Base-by-base conservation (phyloP, 1,284 basidiomycete species). In the Hemileia vastatrix region DNA sequence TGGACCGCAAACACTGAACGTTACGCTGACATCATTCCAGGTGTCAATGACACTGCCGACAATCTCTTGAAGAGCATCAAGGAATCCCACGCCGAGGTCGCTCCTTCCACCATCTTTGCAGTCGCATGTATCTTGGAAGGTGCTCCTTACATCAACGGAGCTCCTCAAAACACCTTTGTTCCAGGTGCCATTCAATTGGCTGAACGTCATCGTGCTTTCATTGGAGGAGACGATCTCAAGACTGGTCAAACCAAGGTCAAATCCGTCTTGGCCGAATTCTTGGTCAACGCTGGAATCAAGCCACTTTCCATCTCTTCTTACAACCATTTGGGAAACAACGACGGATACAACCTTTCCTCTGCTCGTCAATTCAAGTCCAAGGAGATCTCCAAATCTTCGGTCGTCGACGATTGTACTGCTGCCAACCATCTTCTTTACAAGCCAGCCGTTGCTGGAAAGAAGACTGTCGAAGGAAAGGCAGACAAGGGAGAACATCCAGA, bases 1-100 rank as follows among this genome's bases (percentile, higher is more conserved):
- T 96, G 92, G 92, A 95, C 92, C 33, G 93, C 93, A 76, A 97
- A 97, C 81, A 98, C 94, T 43, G 94, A 97, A 82, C 88, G 94
- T 66, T 98, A 94, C 84, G 87, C 88, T 73, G 89, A 91, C 69
- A 86, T 98, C 78, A 85, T 97, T 74, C 82, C 88, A 15, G 93
- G 94, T 56, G 84, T 97, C 70, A 97, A 97, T 78, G 93, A 98
- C 78, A 93, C 92, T 15, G 87, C 90, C 15, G 88, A 90, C 71
- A 87, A 87, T 76, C 79, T 98, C 56, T 84, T 98, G 69, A 80
- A 81, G 54, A 80, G 91, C 6, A 90, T 98, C 80, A 84, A 88
- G 78, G 67, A 77, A 24, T 91, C 89, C 45, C 93, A 97, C 80
- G 80, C 83, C 15, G 94, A 97, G 77, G 86, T 97, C 19, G 91